These are phyloP conservation scores for Trichosporon ovoides DNA, from an alignment of 1,284 basidiomycete species.

Conservation along the genomic window DNA sequence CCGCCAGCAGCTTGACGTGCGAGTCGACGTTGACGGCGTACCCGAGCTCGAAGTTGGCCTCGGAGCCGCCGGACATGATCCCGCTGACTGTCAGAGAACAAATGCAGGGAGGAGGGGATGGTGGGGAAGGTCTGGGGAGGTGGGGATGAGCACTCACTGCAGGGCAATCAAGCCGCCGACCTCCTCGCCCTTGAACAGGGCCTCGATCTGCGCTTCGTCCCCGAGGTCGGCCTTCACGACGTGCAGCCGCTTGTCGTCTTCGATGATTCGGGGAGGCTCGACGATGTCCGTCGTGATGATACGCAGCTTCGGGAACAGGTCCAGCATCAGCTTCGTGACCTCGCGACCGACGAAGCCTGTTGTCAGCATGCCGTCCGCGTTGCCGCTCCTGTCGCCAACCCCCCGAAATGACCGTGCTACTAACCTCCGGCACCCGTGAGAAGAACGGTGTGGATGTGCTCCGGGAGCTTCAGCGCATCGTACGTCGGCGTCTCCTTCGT, in stretches of 20 bases:
- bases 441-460: slow-evolving; percentile 51
- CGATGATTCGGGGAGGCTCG: slow-evolving; percentile 52
- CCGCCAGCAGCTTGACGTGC: slow-evolving; percentile 55
- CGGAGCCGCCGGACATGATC: slow-evolving; percentile 64
- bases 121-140: background rate
- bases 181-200: slow-evolving; percentile 47
- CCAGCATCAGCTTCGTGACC: slow-evolving; percentile 48
- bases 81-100: slow-evolving; percentile 44
- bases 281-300: slow-evolving; percentile 59
- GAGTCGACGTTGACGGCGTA: slow-evolving; percentile 60
- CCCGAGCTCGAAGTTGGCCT: slow-evolving; percentile 61
- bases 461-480: slow-evolving; percentile 45
- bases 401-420: slow-evolving; percentile 10
- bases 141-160: slow-evolving; percentile 32
- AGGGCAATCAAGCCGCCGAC: slow-evolving; percentile 46
- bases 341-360: slow-evolving; percentile 48
- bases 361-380: background rate
- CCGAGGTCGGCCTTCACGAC: slow-evolving; percentile 56
- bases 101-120: too few species aligned
- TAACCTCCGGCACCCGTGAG: slow-evolving; percentile 58
- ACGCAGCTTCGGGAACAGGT: slow-evolving; percentile 50
- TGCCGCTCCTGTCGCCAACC: too few species aligned
- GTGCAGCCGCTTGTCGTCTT: slow-evolving; percentile 40
- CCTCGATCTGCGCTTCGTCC: slow-evolving; percentile 49
- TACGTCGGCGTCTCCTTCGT: slow-evolving; percentile 27